Evolutionary conservation across 257 asterid species (phyloP), one percentile per base, ranked within the genome.

Genomic region (Avicennia marina): DNA sequence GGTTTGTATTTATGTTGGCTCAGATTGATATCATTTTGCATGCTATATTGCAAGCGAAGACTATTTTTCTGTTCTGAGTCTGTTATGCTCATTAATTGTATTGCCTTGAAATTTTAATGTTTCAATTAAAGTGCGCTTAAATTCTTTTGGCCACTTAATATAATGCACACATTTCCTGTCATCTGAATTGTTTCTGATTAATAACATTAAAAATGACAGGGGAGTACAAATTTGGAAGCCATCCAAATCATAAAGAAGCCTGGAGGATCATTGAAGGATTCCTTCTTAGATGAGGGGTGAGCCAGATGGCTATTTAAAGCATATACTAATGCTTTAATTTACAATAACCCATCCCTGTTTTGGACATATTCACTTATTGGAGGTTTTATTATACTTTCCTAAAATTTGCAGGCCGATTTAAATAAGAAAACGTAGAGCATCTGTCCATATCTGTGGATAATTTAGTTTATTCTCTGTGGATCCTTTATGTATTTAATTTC

Each of bases 191-290:
- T n/a, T 18, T 25, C 26, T 46, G 33, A 68, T 48, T 12, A 31
- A 7, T 4, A 50, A 8, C 10, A 39, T 58, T 66, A 34, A 6
- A 43, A 71, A 62, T 76, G 27, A 38, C 89, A 84, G 94, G 94
- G 94, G 15, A 84, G 89, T 61, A 84, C 94, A 40, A 84, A 84
- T 58, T 75, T 84, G 72, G 94, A 78, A 76, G 32, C 94, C 52
- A 84, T 84, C 43, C 94, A 84, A 65, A 81, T 84, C 48, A 84
- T 84, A 34, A 84, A 78, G 82, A 84, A 84, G 64, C 89, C 94
- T 40, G 94, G 89, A 69, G 94, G 94, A 34, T 81, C 89, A 10
- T 58, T 84, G 62, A 81, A 48, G 53, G 94, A 84, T 58, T 84
- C 94, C 45, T 84, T 84, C 66, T 64, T 84, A 47, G 94, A 84